Evolutionary conservation across 139 green algal species (phyloP), one percentile per base, ranked within the genome.

Genomic region (Tetradesmus lagerheimii): DNA sequence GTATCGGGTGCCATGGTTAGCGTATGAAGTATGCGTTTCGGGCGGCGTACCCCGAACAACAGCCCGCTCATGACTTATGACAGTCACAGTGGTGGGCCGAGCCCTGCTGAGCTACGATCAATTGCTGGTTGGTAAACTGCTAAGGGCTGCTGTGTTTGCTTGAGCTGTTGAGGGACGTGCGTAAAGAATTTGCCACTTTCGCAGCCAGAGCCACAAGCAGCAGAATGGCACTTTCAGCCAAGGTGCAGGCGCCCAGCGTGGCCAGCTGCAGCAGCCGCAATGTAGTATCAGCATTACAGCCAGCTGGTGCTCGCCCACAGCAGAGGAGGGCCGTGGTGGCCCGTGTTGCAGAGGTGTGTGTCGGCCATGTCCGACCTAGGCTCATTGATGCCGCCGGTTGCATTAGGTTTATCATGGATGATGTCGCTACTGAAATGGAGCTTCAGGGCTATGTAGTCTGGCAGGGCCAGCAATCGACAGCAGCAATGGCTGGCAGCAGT

Each of bases 291-390:
- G 83, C 38, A 34, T 38, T 64, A 23, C 38, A 39, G 38, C 31
- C 37, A 39, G 64, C 64, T 37, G 43, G 11, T 29, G 38, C 35
- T 47, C 29, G 47, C 39, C 43, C 80, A 75, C 81, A 76, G 53
- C 57, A 71, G 57, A 38, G n/a, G 14, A n/a, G 83, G 38, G 41
- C 25, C 57, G 85, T 89, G 45, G 71, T 89, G n/a, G 85, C 23
- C 31, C 71, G 85, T 45, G 74, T 84, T 47, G 85, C 85, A 89
- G 43, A 88, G 83, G 83, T 88, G 83, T n/a, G 83, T 87, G 82
- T 86, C 82, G 82, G 82, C 82, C 82, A 87, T 50, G 35, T 27
- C 57, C 37, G 34, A 38, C 31, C 29, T 37, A 20, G 12, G 71
- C 31, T 38, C 71, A 79, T 37, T 38, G 31, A 79, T 41, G 29